Evolutionary conservation across 257 asterid genomes (phyloP), one percentile per base, ranked within the genome.

Genomic region (Echium plantagineum): DNA sequence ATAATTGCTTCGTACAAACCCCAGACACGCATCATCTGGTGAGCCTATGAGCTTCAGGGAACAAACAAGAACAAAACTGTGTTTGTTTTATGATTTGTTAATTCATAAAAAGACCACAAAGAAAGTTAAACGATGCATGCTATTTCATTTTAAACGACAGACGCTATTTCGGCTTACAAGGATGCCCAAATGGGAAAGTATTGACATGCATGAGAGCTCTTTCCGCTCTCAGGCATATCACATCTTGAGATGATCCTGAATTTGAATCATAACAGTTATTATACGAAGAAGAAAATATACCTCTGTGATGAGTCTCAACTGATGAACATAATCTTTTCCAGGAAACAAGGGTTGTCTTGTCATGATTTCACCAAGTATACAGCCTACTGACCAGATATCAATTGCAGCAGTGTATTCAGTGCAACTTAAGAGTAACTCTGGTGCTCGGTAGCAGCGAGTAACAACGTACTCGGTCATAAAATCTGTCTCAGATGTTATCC

Each of bases 381-480:
- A 91, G 70, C 96, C 98, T 0, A 91, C 98, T 4, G 98, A 91
- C 98, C 98, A 91, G 55, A 85, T 88, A 74, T 91, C 98, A 16
- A 91, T 88, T 1, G 98, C 95, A 52, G 96, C 94, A 1, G 98
- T 91, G 81, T 91, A 91, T 63, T 91, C 98, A 0, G 96, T 88
- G 63, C 98, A 88, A 63, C 88, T 91, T n/a, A 91, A 67, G 55
- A 91, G 94, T 78, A 91, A 85, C 61, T 91, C 98, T 0, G 98
- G 98, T n/a, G 96, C 98, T n/a, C n/a, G n/a, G n/a, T n/a, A n/a
- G n/a, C n/a, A n/a, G n/a, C n/a, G n/a, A n/a, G n/a, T n/a, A n/a
- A 91, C 98, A 17, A 91, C 96, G 46, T 91, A 91, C 77, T 91
- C 98, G 3, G 98, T 91, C 96, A 91, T 91, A 79, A 88, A 91